Base-by-base conservation (phyloP, 1,284 basidiomycete genomes). In the Psilocybe mexicana region DNA sequence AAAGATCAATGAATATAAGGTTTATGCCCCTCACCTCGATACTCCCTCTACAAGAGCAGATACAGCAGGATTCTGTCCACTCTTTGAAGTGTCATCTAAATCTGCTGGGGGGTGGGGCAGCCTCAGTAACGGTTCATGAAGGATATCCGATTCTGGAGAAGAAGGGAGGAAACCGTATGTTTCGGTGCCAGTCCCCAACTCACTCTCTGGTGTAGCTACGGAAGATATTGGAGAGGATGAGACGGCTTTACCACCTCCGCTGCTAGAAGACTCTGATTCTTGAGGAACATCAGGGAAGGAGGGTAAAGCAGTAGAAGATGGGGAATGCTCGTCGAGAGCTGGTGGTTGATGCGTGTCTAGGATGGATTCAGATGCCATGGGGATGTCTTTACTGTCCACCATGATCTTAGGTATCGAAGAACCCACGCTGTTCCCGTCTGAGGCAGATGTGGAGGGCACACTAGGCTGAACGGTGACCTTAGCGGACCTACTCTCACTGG, bases 91-190 rank as follows among this genome's bases (percentile, higher is more conserved):
- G 44, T 25, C 52, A 28, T 56, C 59, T 35, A 53, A 47, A 33
- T 54, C 59, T 14, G 54, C 43, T 10, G 51, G 12, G 43, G 54
- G 28, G 18, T 59, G 52, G 7, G 57, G 55, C 76, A 67, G 48
- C 26, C 49, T 36, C 33, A 60, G 26, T 50, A 59, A 69, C 18
- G 71, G 73, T 60, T 74, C 71, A 59, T 67, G 73, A 52, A 70
- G 71, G 18, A 73, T 61, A 24, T 72, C 65, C 7, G 74, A 75
- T 25, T 74, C 73, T 2, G 75, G 71, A 10, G 75, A 74, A 38
- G 69, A 68, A 4, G 66, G 65, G 35, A 76, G 67, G 43, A 74
- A 65, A 46, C 74, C 73, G 62, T 76, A 77, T 51, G 70, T 30
- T 26, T 56, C 55, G 52, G 46, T 58, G 8, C 54, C 57, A 40